A percentile compares a stretch with the other conserved stretches of the same genome.
phyloP scores from a whole-genome alignment of 208 protist genomes.

The Trypanosoma melophagium region DNA sequence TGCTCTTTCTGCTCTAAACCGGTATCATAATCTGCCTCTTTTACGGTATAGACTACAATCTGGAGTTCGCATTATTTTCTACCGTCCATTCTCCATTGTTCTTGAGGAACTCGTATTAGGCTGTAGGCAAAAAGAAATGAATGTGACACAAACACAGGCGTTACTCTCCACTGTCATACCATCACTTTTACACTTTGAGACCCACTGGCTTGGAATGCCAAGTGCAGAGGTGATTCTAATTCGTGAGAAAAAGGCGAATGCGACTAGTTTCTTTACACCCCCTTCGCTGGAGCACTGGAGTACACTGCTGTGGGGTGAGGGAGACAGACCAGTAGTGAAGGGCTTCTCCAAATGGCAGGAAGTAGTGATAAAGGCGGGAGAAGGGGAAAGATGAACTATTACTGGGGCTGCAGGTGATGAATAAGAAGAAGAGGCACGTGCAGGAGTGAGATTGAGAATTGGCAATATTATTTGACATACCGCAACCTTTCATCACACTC shows the following conservation, averaged over 20 bases:
- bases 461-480: too few relatives aligned
- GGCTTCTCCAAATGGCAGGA: conserved; percentile 7
- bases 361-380: not conserved
- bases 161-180: conserved; percentile 3
- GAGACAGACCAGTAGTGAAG: not conserved
- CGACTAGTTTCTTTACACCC: not conserved
- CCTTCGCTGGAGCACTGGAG: not conserved
- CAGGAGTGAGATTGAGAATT: not conserved
- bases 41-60: conserved; percentile 62
- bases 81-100: conserved; percentile 19
- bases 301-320: conserved; percentile 2
- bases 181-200: conserved; percentile 47
- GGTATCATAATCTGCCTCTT: conserved; percentile 58
- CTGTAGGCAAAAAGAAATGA: not conserved
- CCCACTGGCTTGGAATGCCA: conserved; percentile 57
- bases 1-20: conserved; percentile 48
- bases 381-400: not conserved
- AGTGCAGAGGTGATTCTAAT: conserved; percentile 26
- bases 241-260: not conserved
- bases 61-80: conserved; percentile 39
- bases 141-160: not conserved
- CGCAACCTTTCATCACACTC: too few relatives aligned
- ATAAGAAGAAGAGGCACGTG: not conserved
- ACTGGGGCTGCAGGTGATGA: not conserved
- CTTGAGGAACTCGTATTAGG: conserved; percentile 13